Conservation (phyloP, 345 rosid species). For the Aegle marmelos region DNA sequence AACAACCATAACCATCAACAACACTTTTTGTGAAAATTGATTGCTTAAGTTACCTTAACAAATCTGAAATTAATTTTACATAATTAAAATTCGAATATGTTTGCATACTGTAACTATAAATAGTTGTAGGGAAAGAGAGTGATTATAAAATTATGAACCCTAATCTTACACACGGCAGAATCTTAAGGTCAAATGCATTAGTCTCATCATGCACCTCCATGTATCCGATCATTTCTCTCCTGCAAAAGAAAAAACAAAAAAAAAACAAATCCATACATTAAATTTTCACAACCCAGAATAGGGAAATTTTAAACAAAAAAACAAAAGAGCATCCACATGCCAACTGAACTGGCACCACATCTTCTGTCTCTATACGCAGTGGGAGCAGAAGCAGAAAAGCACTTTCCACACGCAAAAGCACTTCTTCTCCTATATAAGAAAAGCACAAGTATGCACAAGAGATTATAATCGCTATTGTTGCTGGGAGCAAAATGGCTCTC, state of each 20-base stretch:
- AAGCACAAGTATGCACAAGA: neutral
- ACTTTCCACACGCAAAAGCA: neutral
- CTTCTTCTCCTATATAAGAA: neutral
- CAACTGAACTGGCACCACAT: neutral
- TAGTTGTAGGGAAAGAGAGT: too few relatives aligned
- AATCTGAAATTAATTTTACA: too few relatives aligned
- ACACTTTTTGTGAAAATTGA: too few relatives aligned
- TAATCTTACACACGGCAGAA: neutral
- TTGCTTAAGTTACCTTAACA: too few relatives aligned
- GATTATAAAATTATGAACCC: too few relatives aligned
- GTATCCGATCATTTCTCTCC: neutral
- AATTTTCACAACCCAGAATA: neutral
- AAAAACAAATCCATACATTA: constrained; percentile 1
- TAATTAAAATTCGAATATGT: too few relatives aligned
- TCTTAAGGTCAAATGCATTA: neutral
- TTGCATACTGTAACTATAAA: too few relatives aligned
- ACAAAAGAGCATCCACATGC: neutral
- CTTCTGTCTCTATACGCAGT: neutral
- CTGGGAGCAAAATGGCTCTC: constrained; percentile 21
- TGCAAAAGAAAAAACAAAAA: neutral
- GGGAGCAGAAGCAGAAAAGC: neutral
- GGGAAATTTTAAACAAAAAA: neutral
- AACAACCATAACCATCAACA: too few relatives aligned
- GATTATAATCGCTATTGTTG: neutral
- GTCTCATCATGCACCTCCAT: neutral